Percentiles rank a stretch among this genome's conserved stretches.
Evolutionary conservation across 1,284 basidiomycete genomes (phyloP).

Genomic region (Anthracocystis setariae): DNA sequence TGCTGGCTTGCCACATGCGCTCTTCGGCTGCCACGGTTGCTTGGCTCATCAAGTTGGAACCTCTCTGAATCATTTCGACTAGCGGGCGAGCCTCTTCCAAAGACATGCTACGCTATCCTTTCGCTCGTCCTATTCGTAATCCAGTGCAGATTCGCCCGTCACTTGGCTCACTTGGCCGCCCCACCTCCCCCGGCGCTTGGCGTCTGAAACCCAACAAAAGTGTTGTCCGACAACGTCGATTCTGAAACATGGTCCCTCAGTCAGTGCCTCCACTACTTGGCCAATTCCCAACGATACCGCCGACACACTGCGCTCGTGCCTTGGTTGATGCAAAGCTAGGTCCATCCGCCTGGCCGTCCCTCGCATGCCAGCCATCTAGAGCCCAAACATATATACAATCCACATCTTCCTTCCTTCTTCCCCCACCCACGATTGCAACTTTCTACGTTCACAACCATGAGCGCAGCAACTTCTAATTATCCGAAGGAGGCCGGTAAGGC

Average conservation of each 20-base stretch:
- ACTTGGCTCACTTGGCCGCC: too few species aligned
- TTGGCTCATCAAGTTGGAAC: too few species aligned
- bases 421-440: slow-evolving; percentile 2
- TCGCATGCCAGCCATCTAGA: too few species aligned
- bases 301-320: too few species aligned
- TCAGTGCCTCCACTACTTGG: not conserved
- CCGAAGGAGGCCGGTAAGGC: slow-evolving; percentile 44
- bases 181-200: too few species aligned
- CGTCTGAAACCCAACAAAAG: not conserved
- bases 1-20: not conserved
- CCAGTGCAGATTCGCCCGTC: not conserved
- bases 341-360: too few species aligned
- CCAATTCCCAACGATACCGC: too few species aligned
- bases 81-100: too few species aligned
- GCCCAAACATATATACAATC: slow-evolving; percentile 29
- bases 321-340: too few species aligned
- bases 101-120: too few species aligned
- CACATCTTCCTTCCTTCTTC: not conserved
- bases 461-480: slow-evolving; percentile 14
- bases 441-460: slow-evolving; percentile 18
- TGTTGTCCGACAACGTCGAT: not conserved
- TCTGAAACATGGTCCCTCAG: not conserved
- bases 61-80: too few species aligned
- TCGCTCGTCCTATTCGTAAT: slow-evolving; percentile 3
- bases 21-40: not conserved